Conservation (phyloP, 352 stramenopile species). For the Phytophthora pini region DNA sequence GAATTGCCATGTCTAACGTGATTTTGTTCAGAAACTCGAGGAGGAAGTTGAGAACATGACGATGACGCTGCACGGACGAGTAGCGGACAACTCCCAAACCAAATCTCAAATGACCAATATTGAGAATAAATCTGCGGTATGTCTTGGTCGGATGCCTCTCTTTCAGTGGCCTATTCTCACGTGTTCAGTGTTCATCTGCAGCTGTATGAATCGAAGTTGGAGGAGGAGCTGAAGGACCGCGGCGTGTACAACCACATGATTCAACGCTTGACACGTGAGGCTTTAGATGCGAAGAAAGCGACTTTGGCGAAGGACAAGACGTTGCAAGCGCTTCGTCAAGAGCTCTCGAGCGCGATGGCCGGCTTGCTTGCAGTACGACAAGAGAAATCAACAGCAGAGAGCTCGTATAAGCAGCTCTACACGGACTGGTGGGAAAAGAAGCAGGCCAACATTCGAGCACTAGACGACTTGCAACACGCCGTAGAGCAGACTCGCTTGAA, state of each 20-base stretch:
- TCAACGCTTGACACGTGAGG: conserved; percentile 67
- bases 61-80: conserved; percentile 69
- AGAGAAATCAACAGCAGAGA: conserved; percentile 76
- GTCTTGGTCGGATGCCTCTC: background rate
- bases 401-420: conserved; percentile 69
- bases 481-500: conserved; percentile 80
- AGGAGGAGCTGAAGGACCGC: conserved; percentile 72
- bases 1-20: background rate
- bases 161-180: background rate
- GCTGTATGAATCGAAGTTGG: conserved; percentile 82
- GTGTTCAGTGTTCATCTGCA: conserved; percentile 21
- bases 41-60: conserved; percentile 82
- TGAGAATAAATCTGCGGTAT: conserved; percentile 79
- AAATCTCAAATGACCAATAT: conserved; percentile 74
- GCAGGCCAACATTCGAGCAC: conserved; percentile 71
- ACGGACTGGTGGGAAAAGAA: conserved; percentile 76
- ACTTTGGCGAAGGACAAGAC: conserved; percentile 71
- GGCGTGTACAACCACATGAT: conserved; percentile 89
- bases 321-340: conserved; percentile 58
- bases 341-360: conserved; percentile 59
- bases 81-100: conserved; percentile 58
- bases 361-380: conserved; percentile 64
- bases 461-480: conserved; percentile 80
- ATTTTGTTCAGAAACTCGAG: conserved; percentile 56
- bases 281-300: conserved; percentile 66